phyloP scores from a whole-genome alignment of 2,329 filamentous ascomycete genomes.

The Penicillium italicum region DNA sequence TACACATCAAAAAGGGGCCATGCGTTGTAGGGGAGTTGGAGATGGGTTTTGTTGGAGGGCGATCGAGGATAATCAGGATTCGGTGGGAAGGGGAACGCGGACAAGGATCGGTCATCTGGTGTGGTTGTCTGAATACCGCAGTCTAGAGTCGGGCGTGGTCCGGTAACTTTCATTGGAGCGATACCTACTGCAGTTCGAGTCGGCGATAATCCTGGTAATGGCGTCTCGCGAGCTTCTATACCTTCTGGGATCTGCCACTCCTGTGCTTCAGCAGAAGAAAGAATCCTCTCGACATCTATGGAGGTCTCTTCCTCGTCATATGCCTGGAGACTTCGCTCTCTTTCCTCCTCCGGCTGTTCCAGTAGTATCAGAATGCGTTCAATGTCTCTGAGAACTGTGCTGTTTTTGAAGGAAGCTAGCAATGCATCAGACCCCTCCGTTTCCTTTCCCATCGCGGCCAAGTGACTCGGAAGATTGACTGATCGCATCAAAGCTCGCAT shows the following conservation, averaged over 20 bases:
- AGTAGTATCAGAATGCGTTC: constrained; percentile 56
- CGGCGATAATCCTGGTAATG: constrained; percentile 26
- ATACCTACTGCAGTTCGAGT: constrained; percentile 21
- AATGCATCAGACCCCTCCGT: constrained; percentile 53
- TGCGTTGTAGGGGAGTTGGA: constrained; percentile 50
- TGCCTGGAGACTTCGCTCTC: constrained; percentile 27
- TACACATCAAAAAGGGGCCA: constrained; percentile 65
- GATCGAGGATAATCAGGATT: constrained; percentile 8
- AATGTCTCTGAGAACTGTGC: constrained; percentile 59
- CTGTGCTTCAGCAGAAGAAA: constrained; percentile 30
- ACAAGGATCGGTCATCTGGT: constrained; percentile 1
- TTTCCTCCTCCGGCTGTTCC: constrained; percentile 39
- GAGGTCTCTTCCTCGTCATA: constrained; percentile 27
- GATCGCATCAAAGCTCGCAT: constrained; percentile 54
- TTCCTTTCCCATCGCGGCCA: constrained; percentile 40
- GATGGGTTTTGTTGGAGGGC: constrained; percentile 31
- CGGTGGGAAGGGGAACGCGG: constrained; percentile 1
- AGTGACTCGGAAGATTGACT: constrained; percentile 38
- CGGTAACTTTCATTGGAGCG: constrained; percentile 10
- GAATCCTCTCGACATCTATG: constrained; percentile 29
- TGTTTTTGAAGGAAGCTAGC: constrained; percentile 61
- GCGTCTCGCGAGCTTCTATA: constrained; percentile 17
- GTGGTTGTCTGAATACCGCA: constrained; percentile 26
- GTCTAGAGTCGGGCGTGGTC: constrained; percentile 22
- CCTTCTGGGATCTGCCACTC: constrained; percentile 36